These are phyloP conservation scores for Pseudogymnoascus sp. DNA, from an alignment of 2,329 filamentous ascomycete genomes.

Conservation along the genomic window DNA sequence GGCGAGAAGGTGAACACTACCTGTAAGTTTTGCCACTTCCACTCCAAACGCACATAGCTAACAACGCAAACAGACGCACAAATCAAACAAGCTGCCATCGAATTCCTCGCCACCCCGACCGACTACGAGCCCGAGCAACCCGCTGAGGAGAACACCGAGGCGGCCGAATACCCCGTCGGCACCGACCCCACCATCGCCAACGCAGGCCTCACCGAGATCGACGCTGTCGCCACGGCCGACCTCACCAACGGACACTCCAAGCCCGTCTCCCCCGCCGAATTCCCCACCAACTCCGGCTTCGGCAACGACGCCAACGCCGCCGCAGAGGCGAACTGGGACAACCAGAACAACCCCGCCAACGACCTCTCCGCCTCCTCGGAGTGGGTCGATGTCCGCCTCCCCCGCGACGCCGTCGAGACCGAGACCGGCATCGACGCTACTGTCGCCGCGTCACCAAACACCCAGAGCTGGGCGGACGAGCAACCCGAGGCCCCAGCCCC, in stretches of 20 bases:
- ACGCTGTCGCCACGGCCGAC: conserved; percentile 35
- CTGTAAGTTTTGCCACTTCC: conserved; percentile 45
- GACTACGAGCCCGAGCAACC: conserved; percentile 26
- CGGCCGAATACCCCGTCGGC: conserved; percentile 31
- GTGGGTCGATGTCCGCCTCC: conserved; percentile 58
- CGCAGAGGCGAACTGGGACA: conserved; percentile 59
- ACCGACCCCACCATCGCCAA: conserved; percentile 61
- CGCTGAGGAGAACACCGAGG: conserved; percentile 14
- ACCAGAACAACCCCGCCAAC: conserved; percentile 20
- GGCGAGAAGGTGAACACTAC: conserved; percentile 59
- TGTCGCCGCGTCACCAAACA: conserved; percentile 42
- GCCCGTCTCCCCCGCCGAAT: conserved; percentile 24
- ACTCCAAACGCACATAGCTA: not conserved
- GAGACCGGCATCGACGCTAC: conserved; percentile 56
- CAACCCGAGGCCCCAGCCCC: conserved; percentile 47
- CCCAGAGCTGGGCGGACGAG: conserved; percentile 77
- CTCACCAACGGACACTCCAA: conserved; percentile 39
- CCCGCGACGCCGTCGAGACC: conserved; percentile 64
- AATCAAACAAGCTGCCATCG: conserved; percentile 46
- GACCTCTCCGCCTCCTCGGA: conserved; percentile 27
- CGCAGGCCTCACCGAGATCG: conserved; percentile 60
- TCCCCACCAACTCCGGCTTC: conserved; percentile 43
- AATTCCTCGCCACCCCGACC: conserved; percentile 39
- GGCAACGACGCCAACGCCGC: conserved; percentile 49
- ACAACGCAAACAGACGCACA: conserved; percentile 40